These are phyloP conservation scores for Kazachstania sp. DNA, from an alignment of 1,139 yeast genomes.

Conservation along the genomic window DNA sequence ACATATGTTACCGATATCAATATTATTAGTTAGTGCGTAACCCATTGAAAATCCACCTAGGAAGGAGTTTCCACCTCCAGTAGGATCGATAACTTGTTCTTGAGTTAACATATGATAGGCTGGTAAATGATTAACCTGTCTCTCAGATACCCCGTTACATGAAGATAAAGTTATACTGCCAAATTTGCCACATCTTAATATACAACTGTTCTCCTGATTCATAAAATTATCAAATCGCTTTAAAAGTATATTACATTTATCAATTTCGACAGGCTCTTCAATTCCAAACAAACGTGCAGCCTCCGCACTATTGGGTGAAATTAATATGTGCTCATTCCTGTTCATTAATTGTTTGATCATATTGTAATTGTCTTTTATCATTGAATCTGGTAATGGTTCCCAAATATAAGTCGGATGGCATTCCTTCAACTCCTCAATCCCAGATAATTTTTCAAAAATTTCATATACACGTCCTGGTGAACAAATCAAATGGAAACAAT, in stretches of 20 bases:
- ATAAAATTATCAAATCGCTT: constrained; percentile 36
- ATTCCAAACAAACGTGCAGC: constrained; percentile 52
- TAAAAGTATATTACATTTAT: constrained; percentile 40
- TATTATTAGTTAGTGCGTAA: constrained; percentile 42
- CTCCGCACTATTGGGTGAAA: constrained; percentile 82
- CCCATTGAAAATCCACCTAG: constrained; percentile 75
- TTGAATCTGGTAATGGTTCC: constrained; percentile 83
- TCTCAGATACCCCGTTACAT: constrained; percentile 26
- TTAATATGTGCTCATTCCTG: constrained; percentile 35
- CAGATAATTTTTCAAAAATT: constrained; percentile 35
- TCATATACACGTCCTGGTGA: constrained; percentile 53
- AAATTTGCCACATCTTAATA: constrained; percentile 60
- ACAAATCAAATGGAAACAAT: constrained; percentile 58
- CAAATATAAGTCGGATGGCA: constrained; percentile 48
- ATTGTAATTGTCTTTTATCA: constrained; percentile 43
- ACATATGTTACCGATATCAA: constrained; percentile 50
- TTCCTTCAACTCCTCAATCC: constrained; percentile 7
- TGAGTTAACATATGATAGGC: constrained; percentile 52
- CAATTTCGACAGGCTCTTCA: constrained; percentile 36
- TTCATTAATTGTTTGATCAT: constrained; percentile 38
- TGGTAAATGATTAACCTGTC: constrained; percentile 38
- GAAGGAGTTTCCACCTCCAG: constrained; percentile 90
- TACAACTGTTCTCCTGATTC: constrained; percentile 30
- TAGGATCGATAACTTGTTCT: constrained; percentile 65
- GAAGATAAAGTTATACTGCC: constrained; percentile 44